Base-by-base conservation (phyloP, 495 filamentous ascomycete species). In the Annulohypoxylon bovei region DNA sequence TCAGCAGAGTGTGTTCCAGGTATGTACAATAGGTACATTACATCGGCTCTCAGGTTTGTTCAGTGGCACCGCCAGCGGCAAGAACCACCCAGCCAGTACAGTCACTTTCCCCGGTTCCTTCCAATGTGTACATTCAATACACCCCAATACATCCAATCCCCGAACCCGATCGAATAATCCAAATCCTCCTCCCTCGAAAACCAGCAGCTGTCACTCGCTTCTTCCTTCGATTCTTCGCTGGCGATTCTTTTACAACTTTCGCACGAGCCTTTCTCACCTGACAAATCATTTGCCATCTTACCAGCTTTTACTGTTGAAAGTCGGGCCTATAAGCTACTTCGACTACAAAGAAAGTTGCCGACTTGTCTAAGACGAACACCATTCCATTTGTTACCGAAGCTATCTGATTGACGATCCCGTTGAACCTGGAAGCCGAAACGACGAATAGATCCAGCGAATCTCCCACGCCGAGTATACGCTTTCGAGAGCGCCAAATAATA, bases 181-280 rank as follows among this genome's bases (percentile, higher is more conserved):
- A 20, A 65, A 67, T 71, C 56, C 67, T 70, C 28, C 49, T 33
- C 46, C 68, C 50, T 71, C 56, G 55, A 68, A 42, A 42, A 42
- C 70, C 50, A 65, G 56, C 62, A 63, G 44, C 53, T 63, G 69
- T 67, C 63, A 39, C 64, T 72, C 69, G 69, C 46, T 67, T 72
- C 40, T 44, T 65, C 59, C 23, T 65, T 65, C 44, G 46, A 56
- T 64, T 68, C 56, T 64, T 58, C 49, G 59, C 61, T 65, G 47
- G 30, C 40, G 40, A 65, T 49, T 52, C 49, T 61, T 42, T 59
- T 37, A 60, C 32, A 50, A 53, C 27, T 18, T 63, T 62, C n/a
- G 30, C 54, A 7, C 39, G 47, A 42, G 12, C n/a, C 46, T 32
- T 60, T 59, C 32, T 62, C 11, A 9, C 39, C 61, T 47, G 46